These are phyloP conservation scores for Rhizoclosmatium sp. DNA, from an alignment of 192 early-diverging fungal species.

Conservation along the genomic window DNA sequence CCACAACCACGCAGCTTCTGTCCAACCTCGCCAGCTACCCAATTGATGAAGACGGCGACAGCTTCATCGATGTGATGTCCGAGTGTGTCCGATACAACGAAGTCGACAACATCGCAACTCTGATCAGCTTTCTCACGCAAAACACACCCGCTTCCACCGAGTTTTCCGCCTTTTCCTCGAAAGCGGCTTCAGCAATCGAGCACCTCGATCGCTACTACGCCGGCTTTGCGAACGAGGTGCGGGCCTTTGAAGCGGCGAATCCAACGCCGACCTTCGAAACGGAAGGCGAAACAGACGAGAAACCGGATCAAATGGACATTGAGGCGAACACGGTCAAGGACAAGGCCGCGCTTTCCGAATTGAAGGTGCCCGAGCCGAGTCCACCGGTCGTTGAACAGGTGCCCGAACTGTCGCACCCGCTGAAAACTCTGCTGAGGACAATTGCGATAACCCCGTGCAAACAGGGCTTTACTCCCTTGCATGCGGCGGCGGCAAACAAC, in stretches of 20 bases:
- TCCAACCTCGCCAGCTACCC: constrained; percentile 11
- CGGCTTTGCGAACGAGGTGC: background rate
- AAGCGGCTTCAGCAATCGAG: background rate
- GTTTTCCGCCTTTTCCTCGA: background rate
- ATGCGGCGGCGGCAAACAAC: constrained; percentile 85
- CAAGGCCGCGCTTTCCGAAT: background rate
- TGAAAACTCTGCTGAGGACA: constrained; percentile 41
- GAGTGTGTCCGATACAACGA: constrained; percentile 79
- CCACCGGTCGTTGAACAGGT: constrained; percentile 18
- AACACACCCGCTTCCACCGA: background rate
- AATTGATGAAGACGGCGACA: constrained; percentile 15
- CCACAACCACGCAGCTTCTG: background rate
- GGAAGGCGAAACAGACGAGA: constrained; percentile 3
- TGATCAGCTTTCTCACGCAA: constrained; percentile 34
- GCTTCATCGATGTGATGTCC: constrained; percentile 62
- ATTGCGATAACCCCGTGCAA: constrained; percentile 24
- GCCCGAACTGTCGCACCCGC: constrained; percentile 9
- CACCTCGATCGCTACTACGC: constrained; percentile 18
- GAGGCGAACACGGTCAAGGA: background rate
- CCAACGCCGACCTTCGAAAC: background rate
- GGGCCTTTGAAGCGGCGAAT: background rate
- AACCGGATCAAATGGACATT: background rate
- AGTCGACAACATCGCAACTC: constrained; percentile 68
- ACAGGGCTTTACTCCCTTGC: constrained; percentile 70
- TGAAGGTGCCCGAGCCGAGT: background rate